Conservation (phyloP, 2,329 filamentous ascomycete genomes). For the Fusarium newnesense region DNA sequence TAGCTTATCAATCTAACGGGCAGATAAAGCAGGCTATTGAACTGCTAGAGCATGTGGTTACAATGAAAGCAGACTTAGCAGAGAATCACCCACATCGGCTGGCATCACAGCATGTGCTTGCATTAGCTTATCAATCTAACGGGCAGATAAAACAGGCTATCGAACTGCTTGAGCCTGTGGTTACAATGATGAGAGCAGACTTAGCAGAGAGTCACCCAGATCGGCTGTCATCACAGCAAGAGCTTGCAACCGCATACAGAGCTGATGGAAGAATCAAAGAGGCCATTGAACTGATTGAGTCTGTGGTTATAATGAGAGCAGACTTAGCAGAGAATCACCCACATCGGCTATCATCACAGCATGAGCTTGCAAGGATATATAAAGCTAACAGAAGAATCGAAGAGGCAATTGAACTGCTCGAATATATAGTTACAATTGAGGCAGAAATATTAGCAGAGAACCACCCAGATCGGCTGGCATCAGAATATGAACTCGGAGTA, state of each 20-base stretch:
- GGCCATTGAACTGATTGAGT: background rate
- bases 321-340: background rate
- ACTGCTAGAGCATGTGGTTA: conserved; percentile 8
- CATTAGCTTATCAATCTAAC: rapidly evolving
- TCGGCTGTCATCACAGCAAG: background rate
- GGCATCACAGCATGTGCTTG: background rate
- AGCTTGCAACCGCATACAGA: rapidly evolving
- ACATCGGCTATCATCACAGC: background rate
- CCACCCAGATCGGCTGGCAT: background rate
- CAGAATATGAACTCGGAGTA: rapidly evolving
- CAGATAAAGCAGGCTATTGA: background rate
- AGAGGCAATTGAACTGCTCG: background rate
- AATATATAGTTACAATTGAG: background rate
- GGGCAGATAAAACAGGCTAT: background rate
- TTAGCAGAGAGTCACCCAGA: background rate
- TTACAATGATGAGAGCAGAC: rapidly evolving
- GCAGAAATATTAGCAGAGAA: background rate
- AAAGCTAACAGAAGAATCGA: rapidly evolving
- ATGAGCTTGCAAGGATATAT: background rate
- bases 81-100: conserved; percentile 3
- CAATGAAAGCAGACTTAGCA: background rate
- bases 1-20: background rate
- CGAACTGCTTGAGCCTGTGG: conserved; percentile 1
- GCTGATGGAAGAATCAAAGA: background rate
- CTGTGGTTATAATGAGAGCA: too few relatives aligned